A percentile compares a stretch with the other conserved stretches of the same genome.
These are phyloP conservation scores for Kwoniella shandongensis DNA, from an alignment of 768 basidiomycete species.

Conservation along the genomic window DNA sequence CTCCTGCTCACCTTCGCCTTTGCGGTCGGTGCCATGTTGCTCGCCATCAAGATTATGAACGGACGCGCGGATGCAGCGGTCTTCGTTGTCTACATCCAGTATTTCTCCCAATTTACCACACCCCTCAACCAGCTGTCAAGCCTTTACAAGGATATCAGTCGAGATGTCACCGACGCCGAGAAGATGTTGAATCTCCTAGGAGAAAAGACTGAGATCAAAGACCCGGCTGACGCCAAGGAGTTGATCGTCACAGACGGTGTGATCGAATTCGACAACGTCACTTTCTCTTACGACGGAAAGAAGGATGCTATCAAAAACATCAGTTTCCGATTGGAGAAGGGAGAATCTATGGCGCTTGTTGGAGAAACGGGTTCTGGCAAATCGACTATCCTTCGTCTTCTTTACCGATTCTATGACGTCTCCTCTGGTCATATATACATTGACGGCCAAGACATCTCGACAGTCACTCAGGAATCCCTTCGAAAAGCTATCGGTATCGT, in stretches of 20 bases:
- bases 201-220: conserved; percentile 79
- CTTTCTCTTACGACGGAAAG: conserved; percentile 68
- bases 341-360: conserved; percentile 84
- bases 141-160: conserved; percentile 63
- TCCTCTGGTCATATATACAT: conserved; percentile 76
- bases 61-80: conserved; percentile 61
- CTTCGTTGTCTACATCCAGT: conserved; percentile 79
- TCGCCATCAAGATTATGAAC: conserved; percentile 67
- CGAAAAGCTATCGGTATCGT: conserved; percentile 84
- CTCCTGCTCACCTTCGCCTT: conserved; percentile 63
- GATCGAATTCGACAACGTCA: conserved; percentile 88
- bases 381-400: conserved; percentile 66
- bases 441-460: conserved; percentile 82
- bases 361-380: conserved; percentile 80
- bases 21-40: conserved; percentile 76
- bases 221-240: conserved; percentile 71
- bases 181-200: conserved; percentile 75
- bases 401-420: conserved; percentile 91
- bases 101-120: conserved; percentile 71
- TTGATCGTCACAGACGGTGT: conserved; percentile 71
- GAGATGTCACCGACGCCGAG: conserved; percentile 76
- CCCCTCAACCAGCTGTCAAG: conserved; percentile 76
- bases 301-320: conserved; percentile 67
- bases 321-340: conserved; percentile 84
- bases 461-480: conserved; percentile 77